Base-by-base conservation (phyloP, 306 rosid genomes). In the Bauhinia variegata region DNA sequence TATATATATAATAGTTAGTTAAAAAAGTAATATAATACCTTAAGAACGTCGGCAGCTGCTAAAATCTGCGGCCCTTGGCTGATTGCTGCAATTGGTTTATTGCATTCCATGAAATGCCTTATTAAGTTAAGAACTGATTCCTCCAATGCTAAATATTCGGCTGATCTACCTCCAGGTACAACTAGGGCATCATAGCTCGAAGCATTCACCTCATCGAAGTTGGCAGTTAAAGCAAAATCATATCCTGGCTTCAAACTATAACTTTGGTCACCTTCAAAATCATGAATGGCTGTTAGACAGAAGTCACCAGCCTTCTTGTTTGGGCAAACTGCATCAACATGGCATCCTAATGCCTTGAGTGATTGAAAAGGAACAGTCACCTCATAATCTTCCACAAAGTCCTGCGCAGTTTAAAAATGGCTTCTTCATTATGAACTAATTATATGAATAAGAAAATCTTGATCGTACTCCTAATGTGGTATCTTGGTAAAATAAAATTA, bases 231-330 rank as follows among this genome's bases (percentile, higher is more conserved):
- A 46, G 67, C n/a, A 69, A 89, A 93, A 57, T 75, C 56, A 50
- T 88, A 84, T 65, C 97, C 97, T 17, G 87, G 87, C 80, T 89
- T 89, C 84, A 83, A 88, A 67, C 82, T 86, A 72, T 88, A 93
- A 69, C 91, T 86, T 50, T 93, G 97, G 47, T 88, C 97, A 28
- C 98, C 98, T 83, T 93, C 96, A 75, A 88, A 85, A 80, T 93
- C 98, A 74, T 86, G 96, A 80, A 89, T 68, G 37, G 89, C 93
- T 16, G 96, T 90, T 32, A 75, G 79, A 67, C 98, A 93, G 47
- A 61, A 78, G 34, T 93, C 95, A 17, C 98, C 96, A 7, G 85
- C 80, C 49, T 83, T 89, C 89, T 85, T 93, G 50, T 78, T 54
- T 57, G 97, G 97, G 78, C 91, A 83, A 83, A 83, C 87, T 54